phyloP scores from a whole-genome alignment of 2,329 filamentous ascomycete species.

The Lachnellula subtilissima region DNA sequence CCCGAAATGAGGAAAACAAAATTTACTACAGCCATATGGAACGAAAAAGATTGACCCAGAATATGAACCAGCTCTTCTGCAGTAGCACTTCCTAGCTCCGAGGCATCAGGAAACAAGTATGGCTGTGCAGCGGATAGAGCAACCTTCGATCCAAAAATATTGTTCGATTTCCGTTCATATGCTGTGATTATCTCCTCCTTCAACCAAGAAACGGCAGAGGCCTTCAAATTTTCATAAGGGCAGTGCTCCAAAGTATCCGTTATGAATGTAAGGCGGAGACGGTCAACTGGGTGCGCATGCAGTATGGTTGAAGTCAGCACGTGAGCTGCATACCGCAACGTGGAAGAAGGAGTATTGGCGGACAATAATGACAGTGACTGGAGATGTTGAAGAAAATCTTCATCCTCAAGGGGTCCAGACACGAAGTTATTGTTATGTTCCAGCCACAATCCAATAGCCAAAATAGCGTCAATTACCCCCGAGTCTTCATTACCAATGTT shows the following conservation, averaged over 20 bases:
- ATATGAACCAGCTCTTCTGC: conserved; percentile 45
- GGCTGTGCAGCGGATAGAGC: conserved; percentile 58
- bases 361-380: conserved; percentile 40
- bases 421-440: conserved; percentile 45
- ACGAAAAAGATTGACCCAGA: conserved; percentile 46
- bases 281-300: conserved; percentile 55
- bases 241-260: conserved; percentile 63
- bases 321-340: conserved; percentile 33
- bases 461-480: conserved; percentile 54
- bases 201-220: conserved; percentile 58
- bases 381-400: conserved; percentile 54
- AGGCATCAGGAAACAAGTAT: conserved; percentile 53
- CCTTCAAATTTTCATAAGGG: conserved; percentile 57
- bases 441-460: conserved; percentile 57
- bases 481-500: conserved; percentile 43
- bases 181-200: conserved; percentile 54
- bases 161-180: conserved; percentile 29
- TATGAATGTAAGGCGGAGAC: conserved; percentile 55
- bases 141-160: conserved; percentile 47
- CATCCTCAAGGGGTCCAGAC: conserved; percentile 31
- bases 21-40: conserved; percentile 56
- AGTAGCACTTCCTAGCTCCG: conserved; percentile 41
- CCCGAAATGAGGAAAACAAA: conserved; percentile 54
- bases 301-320: conserved; percentile 33
- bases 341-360: conserved; percentile 35